Percentiles rank a stretch among this genome's conserved stretches.
phyloP scores from a whole-genome alignment of 2,329 filamentous ascomycete genomes.

The Colletotrichum theobromicola region DNA sequence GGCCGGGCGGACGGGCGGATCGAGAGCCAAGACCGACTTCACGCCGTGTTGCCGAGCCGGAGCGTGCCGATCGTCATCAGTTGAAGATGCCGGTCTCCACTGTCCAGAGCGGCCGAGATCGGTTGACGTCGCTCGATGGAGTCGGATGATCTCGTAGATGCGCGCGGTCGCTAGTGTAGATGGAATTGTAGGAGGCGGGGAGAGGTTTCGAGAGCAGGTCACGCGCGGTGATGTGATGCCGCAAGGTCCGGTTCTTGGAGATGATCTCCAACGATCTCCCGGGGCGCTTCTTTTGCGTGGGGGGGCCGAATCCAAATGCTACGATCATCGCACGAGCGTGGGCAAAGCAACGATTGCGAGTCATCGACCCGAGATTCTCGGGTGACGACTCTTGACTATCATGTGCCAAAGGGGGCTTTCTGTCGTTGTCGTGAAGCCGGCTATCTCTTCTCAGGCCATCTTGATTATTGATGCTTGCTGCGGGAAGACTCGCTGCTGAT shows the following conservation, averaged over 20 bases:
- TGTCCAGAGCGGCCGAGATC: not conserved
- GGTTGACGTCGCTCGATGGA: not conserved
- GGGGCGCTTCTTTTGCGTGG: not conserved
- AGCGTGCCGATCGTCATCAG: slow-evolving; percentile 18
- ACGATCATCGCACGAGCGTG: not conserved
- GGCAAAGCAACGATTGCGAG: not conserved
- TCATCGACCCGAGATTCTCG: not conserved
- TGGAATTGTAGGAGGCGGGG: not conserved
- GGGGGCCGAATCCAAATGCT: not conserved
- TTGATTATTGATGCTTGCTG: not conserved
- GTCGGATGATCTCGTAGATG: not conserved
- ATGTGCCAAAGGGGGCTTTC: not conserved
- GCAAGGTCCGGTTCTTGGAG: not conserved
- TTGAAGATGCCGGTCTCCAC: not conserved
- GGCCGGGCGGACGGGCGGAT: not conserved
- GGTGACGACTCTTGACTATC: not conserved
- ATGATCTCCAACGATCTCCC: not conserved
- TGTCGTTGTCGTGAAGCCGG: not conserved
- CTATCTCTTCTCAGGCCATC: not conserved
- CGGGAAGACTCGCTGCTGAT: not conserved
- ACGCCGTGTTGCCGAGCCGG: slow-evolving; percentile 7
- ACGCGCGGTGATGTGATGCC: not conserved
- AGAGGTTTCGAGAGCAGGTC: not conserved
- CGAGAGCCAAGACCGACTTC: slow-evolving; percentile 13
- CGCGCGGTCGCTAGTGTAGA: not conserved